Evolutionary conservation across 805 yeast species (phyloP), one percentile per base, ranked within the genome.

Genomic region (Torulaspora gathmanii): DNA sequence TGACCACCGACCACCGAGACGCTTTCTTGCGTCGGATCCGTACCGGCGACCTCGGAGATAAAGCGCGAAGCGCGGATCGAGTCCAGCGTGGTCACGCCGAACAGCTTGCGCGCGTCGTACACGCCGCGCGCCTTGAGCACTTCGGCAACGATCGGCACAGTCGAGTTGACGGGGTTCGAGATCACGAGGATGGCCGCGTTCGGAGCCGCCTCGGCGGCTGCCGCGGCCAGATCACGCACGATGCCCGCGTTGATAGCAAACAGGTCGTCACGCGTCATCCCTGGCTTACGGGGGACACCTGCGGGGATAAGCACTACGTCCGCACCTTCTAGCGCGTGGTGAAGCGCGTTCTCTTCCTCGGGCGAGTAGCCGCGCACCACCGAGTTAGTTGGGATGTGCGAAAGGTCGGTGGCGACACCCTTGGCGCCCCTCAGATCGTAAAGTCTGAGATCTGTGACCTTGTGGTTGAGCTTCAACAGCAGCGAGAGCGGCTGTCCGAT

Each of bases 281-380:
- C 97, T 57, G 97, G 97, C 76, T 89, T 90, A 80, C 95, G 86
- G 75, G 95, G 97, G 47, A 90, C 95, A 76, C 97, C 97, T 46
- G 97, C 97, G 65, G 97, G 96, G 70, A 90, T 86, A 55, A 90
- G 79, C 54, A 90, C 85, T 50, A 90, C 84, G 57, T 84, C 89
- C 44, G 78, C 72, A 56, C 75, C 78, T 52, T 77, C 80, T 54
- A 90, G 80, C 43, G 96, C 91, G 56, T 74, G 74, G 62, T 75
- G 73, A 56, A 90, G 72, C 46, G 86, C 87, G 46, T 75, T 75
- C 59, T 73, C 72, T 49, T 81, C 77, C 54, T 86, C 95, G 57
- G 96, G 95, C 48, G 86, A 77, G 77, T 77, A 90, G 54, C 97
- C 97, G 56, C 73, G 78, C 59, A 91, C 96, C 46, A 78, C 79